Base-by-base conservation (phyloP, 2,329 filamentous ascomycete species). In the Aspergillus ochraceoroseus region DNA sequence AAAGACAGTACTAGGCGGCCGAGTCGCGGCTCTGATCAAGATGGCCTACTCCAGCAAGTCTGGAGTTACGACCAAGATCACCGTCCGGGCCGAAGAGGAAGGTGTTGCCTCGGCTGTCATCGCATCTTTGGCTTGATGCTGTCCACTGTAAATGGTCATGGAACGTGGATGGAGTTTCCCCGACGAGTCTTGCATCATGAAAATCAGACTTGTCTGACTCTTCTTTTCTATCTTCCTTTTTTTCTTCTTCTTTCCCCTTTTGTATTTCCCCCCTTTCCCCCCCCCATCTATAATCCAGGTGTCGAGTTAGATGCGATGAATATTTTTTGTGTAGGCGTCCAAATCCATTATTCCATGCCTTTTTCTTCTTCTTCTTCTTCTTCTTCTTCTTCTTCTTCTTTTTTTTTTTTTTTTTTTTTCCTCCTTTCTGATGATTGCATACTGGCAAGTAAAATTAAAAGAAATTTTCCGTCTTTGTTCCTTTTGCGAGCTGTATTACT, bases 31-130 rank as follows among this genome's bases (percentile, higher is more conserved):
- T 46, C 82, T 80, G 51, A 80, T 96, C 50, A 80, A 88, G 67
- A 95, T 98, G 89, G 92, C 89, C 1, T 95, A 81, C 69, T 94
- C 87, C 47, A 81, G 85, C 57, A 95, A 94, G 76, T 83, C 83
- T 34, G 92, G 92, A 37, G 88, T 96, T 17, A 95, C 92, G 43
- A 94, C 90, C 59, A 96, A 96, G 78, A 87, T 98, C 55, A 85
- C 83, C 37, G 86, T 90, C 46, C 79, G 92, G 61, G 85, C 85
- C 64, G 92, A 98, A 66, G 92, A 98, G 68, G 87, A 92, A 62
- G 87, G 87, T 41, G 81, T 98, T 59, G 88, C 92, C 47, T 76
- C 81, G 45, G 73, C 94, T 65, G 80, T 96, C 46, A 77, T 95
- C 62, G 85, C 80, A 53, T 88, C 87, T 56, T 82, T 95, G 63